These are phyloP conservation scores for Yamadazyma akitaensis DNA, from an alignment of 805 yeast species.

Conservation along the genomic window DNA sequence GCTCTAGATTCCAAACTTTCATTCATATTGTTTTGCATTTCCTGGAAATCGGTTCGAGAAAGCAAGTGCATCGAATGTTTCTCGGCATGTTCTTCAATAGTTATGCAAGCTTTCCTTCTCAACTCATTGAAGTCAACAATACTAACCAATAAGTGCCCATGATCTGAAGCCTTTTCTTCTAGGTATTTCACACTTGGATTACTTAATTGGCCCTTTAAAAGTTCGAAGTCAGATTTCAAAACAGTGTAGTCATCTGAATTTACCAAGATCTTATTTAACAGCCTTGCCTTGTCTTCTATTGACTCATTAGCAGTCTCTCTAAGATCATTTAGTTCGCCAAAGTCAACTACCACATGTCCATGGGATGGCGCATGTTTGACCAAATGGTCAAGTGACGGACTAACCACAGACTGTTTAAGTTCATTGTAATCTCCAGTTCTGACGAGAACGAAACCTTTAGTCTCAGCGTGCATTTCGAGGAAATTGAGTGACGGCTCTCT, in stretches of 20 bases:
- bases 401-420: no score
- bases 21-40: not conserved
- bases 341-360: constrained; percentile 13
- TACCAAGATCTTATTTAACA: constrained; percentile 1
- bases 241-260: constrained; percentile 8
- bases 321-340: constrained; percentile 13
- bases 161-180: not conserved
- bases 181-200: constrained; percentile 2
- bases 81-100: constrained; percentile 12
- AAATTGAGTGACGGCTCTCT: no score
- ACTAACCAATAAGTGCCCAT: constrained; percentile 13
- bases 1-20: constrained; percentile 10
- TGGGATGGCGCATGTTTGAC: constrained; percentile 14
- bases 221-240: constrained; percentile 10
- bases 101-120: constrained; percentile 10
- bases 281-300: constrained; percentile 4
- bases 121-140: constrained; percentile 15
- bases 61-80: constrained; percentile 2
- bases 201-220: constrained; percentile 2
- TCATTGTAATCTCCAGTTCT: no score
- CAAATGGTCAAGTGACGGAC: constrained; percentile 27
- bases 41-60: not conserved
- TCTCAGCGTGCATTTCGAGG: no score
- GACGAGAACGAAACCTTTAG: no score
- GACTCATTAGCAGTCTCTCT: constrained; percentile 14